Base-by-base conservation (phyloP, 495 filamentous ascomycete genomes). In the Penicillium manginii region DNA sequence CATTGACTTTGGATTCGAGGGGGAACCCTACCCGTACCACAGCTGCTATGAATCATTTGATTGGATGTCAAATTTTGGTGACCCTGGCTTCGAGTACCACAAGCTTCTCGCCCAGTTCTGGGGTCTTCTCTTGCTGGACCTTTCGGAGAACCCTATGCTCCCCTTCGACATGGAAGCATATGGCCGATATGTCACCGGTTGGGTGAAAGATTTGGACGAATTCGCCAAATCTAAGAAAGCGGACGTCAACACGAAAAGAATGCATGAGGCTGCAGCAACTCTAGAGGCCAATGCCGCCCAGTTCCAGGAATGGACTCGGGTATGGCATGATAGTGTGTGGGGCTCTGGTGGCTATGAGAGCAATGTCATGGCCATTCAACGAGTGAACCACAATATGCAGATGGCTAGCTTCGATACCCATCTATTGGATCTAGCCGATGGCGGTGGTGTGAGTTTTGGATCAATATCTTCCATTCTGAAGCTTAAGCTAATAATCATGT, bases 31-130 rank as follows among this genome's bases (percentile, higher is more conserved):
- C 69, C 92, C 93, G 2, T 87, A 88, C 54, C 86, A 92, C 71
- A 92, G 88, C 59, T 94, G 89, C 72, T 92, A 94, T 69, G 94
- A 97, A 66, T 93, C 85, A 58, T 92, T 87, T 61, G 87, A 93
- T 43, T 96, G 90, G 88, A 91, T 97, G 87, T 78, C 85, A 12
- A 78, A 74, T 14, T 84, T 88, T 57, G 86, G 87, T 4, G 94
- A 98, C 70, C 91, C 91, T 0, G 87, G 82, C 14, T 97, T 97
- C 65, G 72, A 81, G 22, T 92, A 96, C 65, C 94, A 98, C 76
- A 85, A 82, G 50, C 69, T 89, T 2, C 79, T 98, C 17, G 90
- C 86, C 15, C 86, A 97, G 65, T 79, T 97, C 52, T 87, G 91
- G 76, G 86, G 84, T 1, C 79, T 98, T 1, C 77, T 98, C n/a